Conservation (phyloP, 1,284 basidiomycete species). For the Cutaneotrichosporon dermatis region DNA sequence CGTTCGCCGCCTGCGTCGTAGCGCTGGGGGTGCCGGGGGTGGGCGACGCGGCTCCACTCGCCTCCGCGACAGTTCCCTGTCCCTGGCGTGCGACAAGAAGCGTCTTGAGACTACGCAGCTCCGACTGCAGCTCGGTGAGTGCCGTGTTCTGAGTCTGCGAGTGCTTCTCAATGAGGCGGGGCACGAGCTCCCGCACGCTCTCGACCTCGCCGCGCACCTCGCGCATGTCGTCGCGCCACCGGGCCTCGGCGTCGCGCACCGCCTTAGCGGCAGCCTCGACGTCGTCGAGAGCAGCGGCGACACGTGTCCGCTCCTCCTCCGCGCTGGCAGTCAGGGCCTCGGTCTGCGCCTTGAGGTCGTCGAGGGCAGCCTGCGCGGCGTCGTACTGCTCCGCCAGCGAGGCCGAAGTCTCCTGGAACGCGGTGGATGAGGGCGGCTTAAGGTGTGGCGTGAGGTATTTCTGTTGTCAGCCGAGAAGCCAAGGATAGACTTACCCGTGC, state of each 20-base stretch:
- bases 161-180: slow-evolving; percentile 94
- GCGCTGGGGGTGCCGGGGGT: slow-evolving; percentile 5
- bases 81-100: slow-evolving; percentile 72
- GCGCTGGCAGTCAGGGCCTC: slow-evolving; percentile 77
- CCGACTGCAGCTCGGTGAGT: slow-evolving; percentile 68
- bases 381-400: slow-evolving; percentile 88
- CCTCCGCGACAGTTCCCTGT: not conserved
- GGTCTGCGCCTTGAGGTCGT: slow-evolving; percentile 49
- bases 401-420: slow-evolving; percentile 83
- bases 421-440: slow-evolving; percentile 77
- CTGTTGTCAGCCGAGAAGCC: slow-evolving; percentile 48
- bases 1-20: slow-evolving; percentile 37
- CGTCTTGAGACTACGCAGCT: slow-evolving; percentile 90
- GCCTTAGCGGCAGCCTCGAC: slow-evolving; percentile 60
- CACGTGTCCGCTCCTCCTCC: slow-evolving; percentile 73
- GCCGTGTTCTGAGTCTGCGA: slow-evolving; percentile 70
- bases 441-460: slow-evolving; percentile 92
- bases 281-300: slow-evolving; percentile 71
- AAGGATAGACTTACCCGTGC: slow-evolving; percentile 61
- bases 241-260: slow-evolving; percentile 56
- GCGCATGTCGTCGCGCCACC: slow-evolving; percentile 82
- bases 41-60: not conserved
- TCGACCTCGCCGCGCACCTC: slow-evolving; percentile 88
- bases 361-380: slow-evolving; percentile 75
- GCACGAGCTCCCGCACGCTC: slow-evolving; percentile 69